phyloP scores from a whole-genome alignment of 768 basidiomycete species.

The Tricholoma sp. region DNA sequence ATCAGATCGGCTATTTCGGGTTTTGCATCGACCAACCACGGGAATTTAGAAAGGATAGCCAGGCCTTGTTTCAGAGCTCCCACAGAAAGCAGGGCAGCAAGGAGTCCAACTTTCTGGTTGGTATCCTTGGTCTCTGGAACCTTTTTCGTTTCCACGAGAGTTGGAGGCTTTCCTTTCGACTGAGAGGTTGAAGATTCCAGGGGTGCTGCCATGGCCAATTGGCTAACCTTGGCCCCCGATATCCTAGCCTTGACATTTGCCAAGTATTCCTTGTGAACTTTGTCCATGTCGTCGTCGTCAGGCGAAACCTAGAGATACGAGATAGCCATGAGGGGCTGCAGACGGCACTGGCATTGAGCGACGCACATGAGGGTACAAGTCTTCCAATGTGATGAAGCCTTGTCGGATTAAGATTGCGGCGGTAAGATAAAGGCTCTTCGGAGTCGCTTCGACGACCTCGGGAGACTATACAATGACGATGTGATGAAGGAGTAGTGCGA shows the following conservation, averaged over 20 bases:
- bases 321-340: background rate
- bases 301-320: constrained; percentile 55
- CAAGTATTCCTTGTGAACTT: constrained; percentile 59
- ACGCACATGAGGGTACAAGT: constrained; percentile 89
- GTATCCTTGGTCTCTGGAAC: constrained; percentile 32
- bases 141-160: constrained; percentile 32
- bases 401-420: constrained; percentile 88
- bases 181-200: constrained; percentile 51
- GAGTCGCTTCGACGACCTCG: constrained; percentile 56
- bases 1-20: constrained; percentile 85
- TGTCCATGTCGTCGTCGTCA: constrained; percentile 70
- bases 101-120: constrained; percentile 79
- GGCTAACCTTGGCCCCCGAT: constrained; percentile 63
- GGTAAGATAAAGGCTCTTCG: constrained; percentile 72
- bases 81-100: constrained; percentile 77
- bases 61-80: constrained; percentile 79
- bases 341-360: background rate
- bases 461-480: constrained; percentile 33
- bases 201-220: constrained; percentile 82
- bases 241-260: constrained; percentile 60
- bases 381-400: constrained; percentile 81
- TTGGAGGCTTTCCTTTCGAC: constrained; percentile 33
- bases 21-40: constrained; percentile 78
- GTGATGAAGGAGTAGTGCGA: background rate
- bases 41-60: constrained; percentile 75